Evolutionary conservation across 345 rosid species (phyloP).

Genomic region (Brassica carinata): DNA sequence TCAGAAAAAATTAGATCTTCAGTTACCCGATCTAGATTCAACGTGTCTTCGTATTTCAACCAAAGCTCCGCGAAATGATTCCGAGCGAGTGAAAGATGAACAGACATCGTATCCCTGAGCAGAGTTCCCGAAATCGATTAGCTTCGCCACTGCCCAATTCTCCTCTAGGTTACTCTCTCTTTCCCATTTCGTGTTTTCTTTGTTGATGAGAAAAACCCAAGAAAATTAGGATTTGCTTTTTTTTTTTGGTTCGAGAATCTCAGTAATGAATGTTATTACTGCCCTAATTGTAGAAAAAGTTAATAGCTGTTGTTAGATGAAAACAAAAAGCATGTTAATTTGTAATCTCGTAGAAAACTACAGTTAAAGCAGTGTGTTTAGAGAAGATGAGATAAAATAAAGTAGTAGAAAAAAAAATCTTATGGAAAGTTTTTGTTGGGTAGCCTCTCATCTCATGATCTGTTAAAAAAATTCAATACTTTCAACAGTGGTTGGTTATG

Average conservation of each 20-base stretch:
- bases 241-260: no score
- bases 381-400: neutral
- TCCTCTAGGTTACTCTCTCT: neutral
- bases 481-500: neutral
- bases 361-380: neutral
- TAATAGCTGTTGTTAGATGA: neutral
- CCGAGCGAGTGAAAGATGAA: neutral
- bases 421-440: neutral
- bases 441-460: neutral
- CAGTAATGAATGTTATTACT: neutral
- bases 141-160: neutral
- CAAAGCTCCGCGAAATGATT: neutral
- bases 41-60: neutral
- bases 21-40: neutral
- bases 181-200: neutral
- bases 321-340: neutral
- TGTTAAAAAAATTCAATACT: neutral
- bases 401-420: neutral
- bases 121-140: neutral
- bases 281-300: neutral
- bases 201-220: neutral
- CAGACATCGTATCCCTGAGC: neutral
- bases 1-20: neutral
- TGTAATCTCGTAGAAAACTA: neutral
- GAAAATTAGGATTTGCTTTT: neutral